Base-by-base conservation (phyloP, 2,329 filamentous ascomycete genomes). In the Stromatinia cepivora region DNA sequence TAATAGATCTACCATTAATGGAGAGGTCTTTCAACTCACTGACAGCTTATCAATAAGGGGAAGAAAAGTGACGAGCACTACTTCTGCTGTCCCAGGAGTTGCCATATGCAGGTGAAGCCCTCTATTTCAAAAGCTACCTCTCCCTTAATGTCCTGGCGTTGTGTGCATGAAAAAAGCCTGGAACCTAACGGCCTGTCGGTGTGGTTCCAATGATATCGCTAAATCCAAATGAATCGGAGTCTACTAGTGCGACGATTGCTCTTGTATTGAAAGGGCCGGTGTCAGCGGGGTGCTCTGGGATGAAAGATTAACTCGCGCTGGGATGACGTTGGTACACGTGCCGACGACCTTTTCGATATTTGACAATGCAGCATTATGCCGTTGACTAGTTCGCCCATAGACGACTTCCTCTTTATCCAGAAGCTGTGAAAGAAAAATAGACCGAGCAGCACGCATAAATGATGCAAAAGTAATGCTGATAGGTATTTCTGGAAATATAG, bases 321-420 rank as follows among this genome's bases (percentile, higher is more conserved):
- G 82, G 3, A 80, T 79, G 67, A 81, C 80, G 70, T 82, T 80
- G 76, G 81, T 82, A 69, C 81, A 83, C 0, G 82, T 81, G 0
- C 82, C 83, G 34, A 81, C 76, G 50, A 83, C 78, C 45, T 77
- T 75, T 48, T 82, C 81, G 2, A 79, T 76, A 57, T 76, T 76
- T 11, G 75, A 66, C 0, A 81, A 74, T 36, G 78, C 79, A 28
- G 82, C 75, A 69, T 79, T 81, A 13, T 82, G 79, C 4, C 82
- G 0, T 77, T 80, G 1, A 80, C 80, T 0, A 83, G 80, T 62
- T 62, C 7, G 64, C 75, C 17, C 64, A 69, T 7, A 80, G 77
- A 48, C 77, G 46, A 63, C 46, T 34, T 63, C 45, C 39, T 25
- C 31, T 22, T 63, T 50, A 5, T 13, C 59, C 31, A 34, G 22